Conservation (phyloP, 2,329 filamentous ascomycete species). For the Trichophyton equinum region DNA sequence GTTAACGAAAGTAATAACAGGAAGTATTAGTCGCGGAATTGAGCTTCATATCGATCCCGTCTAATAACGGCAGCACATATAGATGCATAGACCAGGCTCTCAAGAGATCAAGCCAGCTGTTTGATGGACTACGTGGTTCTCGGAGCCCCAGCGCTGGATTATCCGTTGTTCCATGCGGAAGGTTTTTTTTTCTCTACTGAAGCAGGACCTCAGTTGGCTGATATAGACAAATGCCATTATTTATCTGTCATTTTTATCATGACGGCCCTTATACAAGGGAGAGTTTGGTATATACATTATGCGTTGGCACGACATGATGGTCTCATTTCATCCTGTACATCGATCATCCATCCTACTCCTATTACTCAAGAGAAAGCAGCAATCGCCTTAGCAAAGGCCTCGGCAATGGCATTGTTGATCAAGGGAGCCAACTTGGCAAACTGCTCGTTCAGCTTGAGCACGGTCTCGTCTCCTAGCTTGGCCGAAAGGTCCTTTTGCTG, state of each 20-base stretch:
- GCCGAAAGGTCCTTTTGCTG: background rate
- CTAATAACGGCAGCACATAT: background rate
- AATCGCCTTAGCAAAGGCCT: background rate
- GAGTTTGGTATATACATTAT: background rate
- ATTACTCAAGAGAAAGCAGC: background rate
- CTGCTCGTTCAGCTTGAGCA: background rate
- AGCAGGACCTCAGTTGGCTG: background rate
- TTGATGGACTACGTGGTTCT: too few relatives aligned
- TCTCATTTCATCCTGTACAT: too few relatives aligned
- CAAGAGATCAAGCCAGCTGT: too few relatives aligned
- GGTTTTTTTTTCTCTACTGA: background rate
- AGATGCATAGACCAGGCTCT: background rate
- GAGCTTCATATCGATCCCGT: too few relatives aligned
- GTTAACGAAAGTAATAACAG: background rate
- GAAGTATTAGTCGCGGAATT: background rate
- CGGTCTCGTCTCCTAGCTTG: background rate
- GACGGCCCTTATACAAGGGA: background rate
- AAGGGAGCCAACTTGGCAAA: constrained; percentile 1
- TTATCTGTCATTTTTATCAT: background rate
- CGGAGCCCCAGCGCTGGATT: too few relatives aligned
- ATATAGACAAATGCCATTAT: background rate
- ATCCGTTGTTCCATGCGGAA: background rate
- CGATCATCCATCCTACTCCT: background rate
- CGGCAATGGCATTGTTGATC: constrained; percentile 1
- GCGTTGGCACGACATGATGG: background rate